Percentiles rank a stretch among this genome's conserved stretches.
phyloP scores from a whole-genome alignment of 192 early-diverging fungal genomes.

The Oehlia diaphana region DNA sequence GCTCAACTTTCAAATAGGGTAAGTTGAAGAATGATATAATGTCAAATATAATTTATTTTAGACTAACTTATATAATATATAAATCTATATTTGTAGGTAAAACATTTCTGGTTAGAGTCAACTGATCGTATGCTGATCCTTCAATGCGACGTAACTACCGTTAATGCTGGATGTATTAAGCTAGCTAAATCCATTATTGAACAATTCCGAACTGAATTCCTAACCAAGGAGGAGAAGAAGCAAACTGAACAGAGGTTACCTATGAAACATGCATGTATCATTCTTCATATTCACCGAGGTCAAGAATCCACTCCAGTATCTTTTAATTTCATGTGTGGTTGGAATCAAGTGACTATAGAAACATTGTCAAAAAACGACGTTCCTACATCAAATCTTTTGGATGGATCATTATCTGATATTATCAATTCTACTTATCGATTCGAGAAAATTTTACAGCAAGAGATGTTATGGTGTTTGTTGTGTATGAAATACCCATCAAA shows the following conservation, averaged over 20 bases:
- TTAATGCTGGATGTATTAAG: conserved; percentile 20
- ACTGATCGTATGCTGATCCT: background rate
- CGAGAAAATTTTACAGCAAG: conserved; percentile 21
- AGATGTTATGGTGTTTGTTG: conserved; percentile 27
- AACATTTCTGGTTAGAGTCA: conserved; percentile 25
- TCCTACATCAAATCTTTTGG: conserved; percentile 15
- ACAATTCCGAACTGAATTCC: conserved; percentile 1
- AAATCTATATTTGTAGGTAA: background rate
- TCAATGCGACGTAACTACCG: conserved; percentile 15
- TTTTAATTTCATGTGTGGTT: conserved; percentile 26
- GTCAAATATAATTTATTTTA: background rate
- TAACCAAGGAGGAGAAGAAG: background rate
- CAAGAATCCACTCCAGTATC: background rate
- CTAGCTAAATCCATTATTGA: conserved; percentile 25
- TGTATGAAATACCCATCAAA: conserved; percentile 27
- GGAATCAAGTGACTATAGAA: conserved; percentile 28
- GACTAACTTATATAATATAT: background rate
- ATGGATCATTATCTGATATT: background rate
- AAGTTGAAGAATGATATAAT: background rate
- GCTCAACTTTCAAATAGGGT: conserved; percentile 1
- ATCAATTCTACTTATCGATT: conserved; percentile 23
- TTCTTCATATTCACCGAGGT: conserved; percentile 28
- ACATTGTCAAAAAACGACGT: conserved; percentile 12
- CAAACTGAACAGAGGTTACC: too few relatives aligned
- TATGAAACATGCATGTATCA: conserved; percentile 18